Evolutionary conservation across 192 early-diverging fungal genomes (phyloP), one percentile per base, ranked within the genome.

Genomic region (Radiomyces spectabilis): DNA sequence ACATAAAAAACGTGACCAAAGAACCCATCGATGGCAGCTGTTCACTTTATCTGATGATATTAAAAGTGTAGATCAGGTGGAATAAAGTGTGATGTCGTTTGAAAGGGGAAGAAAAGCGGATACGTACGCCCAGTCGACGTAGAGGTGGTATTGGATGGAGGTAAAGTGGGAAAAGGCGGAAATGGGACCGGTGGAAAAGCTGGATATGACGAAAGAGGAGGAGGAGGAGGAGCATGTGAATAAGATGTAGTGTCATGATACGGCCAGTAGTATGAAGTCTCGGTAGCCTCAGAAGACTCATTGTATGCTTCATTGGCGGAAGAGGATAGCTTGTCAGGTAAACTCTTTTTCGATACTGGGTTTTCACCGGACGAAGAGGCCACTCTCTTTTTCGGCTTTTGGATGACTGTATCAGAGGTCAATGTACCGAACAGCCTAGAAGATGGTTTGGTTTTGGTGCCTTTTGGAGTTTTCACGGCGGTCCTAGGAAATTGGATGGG

Each of bases 11-110:
- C 39, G 21, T 7, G 3, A 40, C 21, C 21, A 40, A 40, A 40
- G n/a, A 40, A 40, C 21, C 7, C 7, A 37, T 15, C 7, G 7
- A 37, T 37, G 15, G 35, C n/a, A 4, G 3, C 3, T 40, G 39
- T 19, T 40, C 21, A 2, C 15, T 40, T 4, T 40, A 40, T 40
- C 15, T 2, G 21, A 40, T 4, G 2, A 15, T 40, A 8, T 37
- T 38, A 52, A 37, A 52, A 52, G 25, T 52, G 39, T 18, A 52
- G 18, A 38, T 52, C 51, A 18, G 51, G 51, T 38, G 51, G 51
- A n/a, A 26, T 34, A 34, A 34, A 52, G 27, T 16, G 33, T 25
- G 32, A 21, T 26, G 12, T 2, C n/a, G 3, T 3, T 31, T 31
- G 15, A 22, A 25, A 3, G 21, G 32, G 51, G 39, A 39, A 40